A percentile compares a stretch with the other conserved stretches of the same genome.
phyloP scores from a whole-genome alignment of 345 rosid species.

The Carallia brachiata region DNA sequence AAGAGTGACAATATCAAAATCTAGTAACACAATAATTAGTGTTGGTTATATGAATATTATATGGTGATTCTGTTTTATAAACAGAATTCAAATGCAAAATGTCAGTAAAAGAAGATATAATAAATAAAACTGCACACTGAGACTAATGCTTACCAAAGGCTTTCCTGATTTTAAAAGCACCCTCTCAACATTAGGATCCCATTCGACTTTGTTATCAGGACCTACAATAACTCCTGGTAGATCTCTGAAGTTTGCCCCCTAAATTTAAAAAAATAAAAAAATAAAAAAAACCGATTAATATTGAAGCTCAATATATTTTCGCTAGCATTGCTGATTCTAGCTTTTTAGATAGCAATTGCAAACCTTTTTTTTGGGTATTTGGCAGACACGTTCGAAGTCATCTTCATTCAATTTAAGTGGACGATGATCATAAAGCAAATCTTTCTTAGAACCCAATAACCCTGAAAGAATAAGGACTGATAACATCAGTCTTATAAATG shows the following conservation, averaged over 20 bases:
- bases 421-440: conserved; percentile 45
- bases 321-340: neutral
- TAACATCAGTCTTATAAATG: too few species aligned
- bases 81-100: neutral
- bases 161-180: conserved; percentile 34
- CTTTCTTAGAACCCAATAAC: conserved; percentile 23
- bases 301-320: neutral
- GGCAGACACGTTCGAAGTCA: conserved; percentile 51
- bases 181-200: conserved; percentile 42
- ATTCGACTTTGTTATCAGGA: conserved; percentile 38
- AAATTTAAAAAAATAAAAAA: conserved; percentile 1
- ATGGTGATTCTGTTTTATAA: too few species aligned
- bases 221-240: conserved; percentile 56
- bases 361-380: conserved; percentile 54
- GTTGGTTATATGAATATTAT: too few species aligned
- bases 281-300: neutral
- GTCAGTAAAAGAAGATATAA: neutral
- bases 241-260: conserved; percentile 70
- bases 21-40: too few species aligned
- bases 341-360: neutral
- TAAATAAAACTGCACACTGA: too few species aligned
- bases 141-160: conserved; percentile 43
- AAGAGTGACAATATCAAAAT: too few species aligned
- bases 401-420: conserved; percentile 40
- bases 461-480: conserved; percentile 14